Evolutionary conservation across 352 stramenopile genomes (phyloP), one percentile per base, ranked within the genome.

Genomic region (Phytophthora vignae): DNA sequence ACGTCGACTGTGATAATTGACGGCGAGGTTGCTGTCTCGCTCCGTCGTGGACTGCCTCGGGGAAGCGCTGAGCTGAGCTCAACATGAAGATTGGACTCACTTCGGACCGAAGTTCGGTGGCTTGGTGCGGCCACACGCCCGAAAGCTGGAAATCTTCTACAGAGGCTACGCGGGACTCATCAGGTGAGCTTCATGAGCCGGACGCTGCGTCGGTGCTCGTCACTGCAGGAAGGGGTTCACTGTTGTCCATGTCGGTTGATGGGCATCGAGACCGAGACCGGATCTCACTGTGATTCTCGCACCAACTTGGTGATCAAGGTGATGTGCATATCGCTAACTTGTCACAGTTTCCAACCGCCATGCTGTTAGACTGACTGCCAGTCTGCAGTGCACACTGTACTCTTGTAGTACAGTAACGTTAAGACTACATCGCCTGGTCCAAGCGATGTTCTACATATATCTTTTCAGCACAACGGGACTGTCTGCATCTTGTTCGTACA

Each of bases 151-250:
- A 48, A 48, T n/a, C 14, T 3, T 4, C 40, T 49, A 4, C 15
- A 44, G 2, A 44, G 22, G 22, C 10, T 9, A 15, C 7, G 40
- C 40, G 17, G 40, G 40, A 21, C 40, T 49, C 40, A 49, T 49
- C 40, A 21, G 40, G 9, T 15, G 4, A 19, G 29, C 31, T 49
- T 17, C 54, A 48, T 48, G 54, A 48, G 54, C n/a, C 15, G 55
- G 36, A 38, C 36, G 38, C 19, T 62, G 54, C 61, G 61, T 68
- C 61, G 61, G 29, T 54, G 46, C 61, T 68, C 61, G 61, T 68
- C 61, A 68, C 52, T 15, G 15, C 40, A n/a, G 40, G 40, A 49
- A 49, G 40, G 2, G 40, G 14, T n/a, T 22, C 15, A 49, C 40
- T 21, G 40, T 49, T n/a, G 40, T 10, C 38, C 21, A 19, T 40